Percentiles rank a stretch among this genome's conserved stretches.
These are phyloP conservation scores for Excoecaria agallocha DNA, from an alignment of 345 rosid genomes.

Conservation along the genomic window DNA sequence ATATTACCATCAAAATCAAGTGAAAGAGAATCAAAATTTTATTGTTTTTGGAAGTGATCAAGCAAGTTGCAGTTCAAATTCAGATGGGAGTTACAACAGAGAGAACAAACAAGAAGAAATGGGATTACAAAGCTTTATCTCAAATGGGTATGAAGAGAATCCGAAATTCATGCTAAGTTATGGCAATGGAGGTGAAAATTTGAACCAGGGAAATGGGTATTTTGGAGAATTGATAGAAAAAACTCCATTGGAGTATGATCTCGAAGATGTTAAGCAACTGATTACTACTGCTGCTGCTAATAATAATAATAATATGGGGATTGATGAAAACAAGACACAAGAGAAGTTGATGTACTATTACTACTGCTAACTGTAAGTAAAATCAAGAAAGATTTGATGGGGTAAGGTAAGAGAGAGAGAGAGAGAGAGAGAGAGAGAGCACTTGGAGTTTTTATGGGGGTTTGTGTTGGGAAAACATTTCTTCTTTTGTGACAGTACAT, in stretches of 20 bases:
- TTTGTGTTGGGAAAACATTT: conserved; percentile 37
- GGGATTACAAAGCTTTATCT: conserved; percentile 31
- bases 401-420: conserved; percentile 42
- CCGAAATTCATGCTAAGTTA: conserved; percentile 37
- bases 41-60: conserved; percentile 52
- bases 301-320: conserved; percentile 21
- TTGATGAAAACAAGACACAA: conserved; percentile 64
- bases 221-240: conserved; percentile 25
- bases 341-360: conserved; percentile 51
- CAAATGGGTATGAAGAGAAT: conserved; percentile 36
- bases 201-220: conserved; percentile 28
- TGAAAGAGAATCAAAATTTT: conserved; percentile 23
- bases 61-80: conserved; percentile 54
- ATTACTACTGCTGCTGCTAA: conserved; percentile 32
- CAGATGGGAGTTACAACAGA: conserved; percentile 48
- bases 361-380: conserved; percentile 52
- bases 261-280: conserved; percentile 67
- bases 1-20: conserved; percentile 30
- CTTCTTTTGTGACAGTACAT: conserved; percentile 42
- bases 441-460: conserved; percentile 32
- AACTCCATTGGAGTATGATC: conserved; percentile 32
- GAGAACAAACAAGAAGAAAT: conserved; percentile 58
- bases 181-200: conserved; percentile 20
- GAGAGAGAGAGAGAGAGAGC: conserved; percentile 22
- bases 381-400: conserved; percentile 65